These are phyloP conservation scores for Candida labiduridarum DNA, from an alignment of 1,139 yeast genomes.

Conservation along the genomic window DNA sequence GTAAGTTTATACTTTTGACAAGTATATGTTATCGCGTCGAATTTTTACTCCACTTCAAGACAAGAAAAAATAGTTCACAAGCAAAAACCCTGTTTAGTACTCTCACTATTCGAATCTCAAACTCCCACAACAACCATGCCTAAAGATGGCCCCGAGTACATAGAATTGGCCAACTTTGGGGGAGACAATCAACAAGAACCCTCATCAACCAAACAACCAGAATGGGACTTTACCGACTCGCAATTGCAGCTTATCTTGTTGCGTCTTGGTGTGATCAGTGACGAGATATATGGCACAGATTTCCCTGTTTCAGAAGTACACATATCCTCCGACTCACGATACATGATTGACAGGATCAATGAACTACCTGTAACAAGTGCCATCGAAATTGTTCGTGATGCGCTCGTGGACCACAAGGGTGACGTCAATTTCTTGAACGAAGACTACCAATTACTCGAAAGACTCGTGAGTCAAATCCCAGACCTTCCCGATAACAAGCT, in stretches of 20 bases:
- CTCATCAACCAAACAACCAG: neutral
- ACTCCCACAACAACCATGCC: neutral
- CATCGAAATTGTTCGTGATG: constrained; percentile 35
- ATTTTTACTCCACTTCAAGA: neutral
- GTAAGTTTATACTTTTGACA: neutral
- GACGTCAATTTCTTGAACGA: constrained; percentile 44
- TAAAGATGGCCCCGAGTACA: constrained; percentile 8
- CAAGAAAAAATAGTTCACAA: neutral
- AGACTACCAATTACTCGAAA: constrained; percentile 38
- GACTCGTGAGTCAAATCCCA: constrained; percentile 29
- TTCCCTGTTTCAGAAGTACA: constrained; percentile 17
- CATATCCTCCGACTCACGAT: constrained; percentile 26
- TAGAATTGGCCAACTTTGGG: constrained; percentile 7
- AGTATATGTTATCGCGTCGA: neutral
- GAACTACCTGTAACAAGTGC: constrained; percentile 27
- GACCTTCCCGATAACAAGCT: constrained; percentile 16
- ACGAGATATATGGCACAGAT: constrained; percentile 23
- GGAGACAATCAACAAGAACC: constrained; percentile 1
- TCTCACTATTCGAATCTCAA: neutral
- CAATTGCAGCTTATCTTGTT: constrained; percentile 32
- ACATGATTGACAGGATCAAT: constrained; percentile 33
- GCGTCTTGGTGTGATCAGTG: constrained; percentile 34
- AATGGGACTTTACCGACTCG: constrained; percentile 19
- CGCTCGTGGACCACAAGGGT: constrained; percentile 42
- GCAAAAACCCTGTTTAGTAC: neutral